Conservation (phyloP, 2,329 filamentous ascomycete species). For the Fusarium foetens region DNA sequence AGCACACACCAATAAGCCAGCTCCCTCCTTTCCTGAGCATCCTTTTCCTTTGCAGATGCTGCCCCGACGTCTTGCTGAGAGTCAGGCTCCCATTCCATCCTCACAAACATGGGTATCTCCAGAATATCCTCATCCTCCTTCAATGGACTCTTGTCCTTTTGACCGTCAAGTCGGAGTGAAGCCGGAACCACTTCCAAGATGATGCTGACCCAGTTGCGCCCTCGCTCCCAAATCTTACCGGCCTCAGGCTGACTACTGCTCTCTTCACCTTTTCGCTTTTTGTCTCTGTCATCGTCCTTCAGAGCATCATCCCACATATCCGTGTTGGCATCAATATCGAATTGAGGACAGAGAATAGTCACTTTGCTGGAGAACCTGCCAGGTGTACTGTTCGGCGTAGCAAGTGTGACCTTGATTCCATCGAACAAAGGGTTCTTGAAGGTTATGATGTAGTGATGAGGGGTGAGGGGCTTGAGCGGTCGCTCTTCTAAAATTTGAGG, state of each 20-base stretch:
- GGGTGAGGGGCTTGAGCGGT: slow-evolving; percentile 65
- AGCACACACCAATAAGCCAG: slow-evolving; percentile 96
- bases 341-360: slow-evolving; percentile 92
- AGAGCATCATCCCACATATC: slow-evolving; percentile 88
- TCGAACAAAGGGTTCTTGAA: slow-evolving; percentile 97
- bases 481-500: slow-evolving; percentile 47
- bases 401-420: slow-evolving; percentile 84
- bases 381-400: slow-evolving; percentile 82
- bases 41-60: slow-evolving; percentile 63
- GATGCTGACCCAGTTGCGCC: slow-evolving; percentile 93
- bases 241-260: slow-evolving; percentile 72
- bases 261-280: slow-evolving; percentile 54
- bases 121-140: slow-evolving; percentile 72
- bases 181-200: slow-evolving; percentile 88
- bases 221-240: slow-evolving; percentile 95
- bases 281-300: slow-evolving; percentile 60
- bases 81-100: slow-evolving; percentile 88
- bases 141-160: slow-evolving; percentile 58
- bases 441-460: slow-evolving; percentile 85
- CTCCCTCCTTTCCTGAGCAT: slow-evolving; percentile 81
- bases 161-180: slow-evolving; percentile 56
- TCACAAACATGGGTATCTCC: slow-evolving; percentile 94
- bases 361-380: slow-evolving; percentile 82
- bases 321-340: slow-evolving; percentile 94
- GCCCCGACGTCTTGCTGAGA: slow-evolving; percentile 71